Conservation (phyloP, 2,329 filamentous ascomycete species). For the Metarhizium guizhouense region DNA sequence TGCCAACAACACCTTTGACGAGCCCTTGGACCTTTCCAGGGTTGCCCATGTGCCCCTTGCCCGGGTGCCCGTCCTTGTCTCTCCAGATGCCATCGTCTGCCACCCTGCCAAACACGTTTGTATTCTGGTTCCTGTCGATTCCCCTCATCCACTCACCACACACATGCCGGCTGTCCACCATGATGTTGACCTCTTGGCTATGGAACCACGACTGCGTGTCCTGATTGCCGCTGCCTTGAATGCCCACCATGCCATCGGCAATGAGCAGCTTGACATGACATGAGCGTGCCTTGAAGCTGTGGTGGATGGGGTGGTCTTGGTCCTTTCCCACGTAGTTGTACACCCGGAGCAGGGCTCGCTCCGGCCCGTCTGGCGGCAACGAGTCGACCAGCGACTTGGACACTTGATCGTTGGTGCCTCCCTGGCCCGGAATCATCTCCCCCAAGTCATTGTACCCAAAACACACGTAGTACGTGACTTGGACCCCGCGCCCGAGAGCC, state of each 20-base stretch:
- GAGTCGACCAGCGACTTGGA: conserved; percentile 48
- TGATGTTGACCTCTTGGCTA: conserved; percentile 67
- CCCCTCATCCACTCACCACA: conserved; percentile 55
- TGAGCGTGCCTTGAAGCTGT: conserved; percentile 53
- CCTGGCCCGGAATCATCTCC: conserved; percentile 66
- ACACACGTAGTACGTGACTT: conserved; percentile 63
- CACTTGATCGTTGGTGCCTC: conserved; percentile 67
- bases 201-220: conserved; percentile 77
- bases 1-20: conserved; percentile 10
- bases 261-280: conserved; percentile 76
- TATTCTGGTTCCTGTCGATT: conserved; percentile 59
- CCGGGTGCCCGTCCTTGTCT: conserved; percentile 8
- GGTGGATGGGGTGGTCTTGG: conserved; percentile 57
- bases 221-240: conserved; percentile 70
- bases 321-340: conserved; percentile 69
- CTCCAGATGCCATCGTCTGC: conserved; percentile 11
- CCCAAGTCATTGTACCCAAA: conserved; percentile 74
- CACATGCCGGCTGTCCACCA: conserved; percentile 56
- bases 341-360: conserved; percentile 39
- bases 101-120: conserved; percentile 33
- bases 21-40: conserved; percentile 8
- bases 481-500: conserved; percentile 58
- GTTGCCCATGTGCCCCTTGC: conserved; percentile 11
- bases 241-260: conserved; percentile 57
- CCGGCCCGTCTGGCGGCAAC: conserved; percentile 36